phyloP scores from a whole-genome alignment of 345 rosid species.

The Streptanthus diversifolius region DNA sequence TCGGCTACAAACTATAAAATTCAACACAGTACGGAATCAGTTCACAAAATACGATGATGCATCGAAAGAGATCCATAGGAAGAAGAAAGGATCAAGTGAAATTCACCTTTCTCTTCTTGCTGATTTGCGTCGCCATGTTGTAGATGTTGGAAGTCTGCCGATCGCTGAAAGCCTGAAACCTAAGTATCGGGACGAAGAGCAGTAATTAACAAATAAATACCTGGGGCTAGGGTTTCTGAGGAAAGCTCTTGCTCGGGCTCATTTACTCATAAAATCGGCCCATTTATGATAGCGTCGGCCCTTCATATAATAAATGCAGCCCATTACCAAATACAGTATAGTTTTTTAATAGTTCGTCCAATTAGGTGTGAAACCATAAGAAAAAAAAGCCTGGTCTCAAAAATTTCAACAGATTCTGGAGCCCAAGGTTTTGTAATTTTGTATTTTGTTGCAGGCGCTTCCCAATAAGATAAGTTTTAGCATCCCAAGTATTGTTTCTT shows the following conservation, averaged over 20 bases:
- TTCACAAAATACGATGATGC: neutral
- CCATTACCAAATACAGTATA: neutral
- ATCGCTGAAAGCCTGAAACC: neutral
- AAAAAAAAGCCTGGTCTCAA: neutral
- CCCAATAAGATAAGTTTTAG: conserved; percentile 7
- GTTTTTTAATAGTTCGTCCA: neutral
- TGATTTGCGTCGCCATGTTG: conserved; percentile 63
- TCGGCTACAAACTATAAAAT: conserved; percentile 65
- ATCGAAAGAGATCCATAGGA: neutral
- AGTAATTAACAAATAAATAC: neutral
- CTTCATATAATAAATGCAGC: neutral
- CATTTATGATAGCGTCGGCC: neutral
- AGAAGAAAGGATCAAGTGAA: neutral
- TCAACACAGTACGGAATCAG: neutral
- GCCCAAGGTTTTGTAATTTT: neutral
- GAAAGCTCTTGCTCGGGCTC: neutral
- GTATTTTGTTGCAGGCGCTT: neutral
- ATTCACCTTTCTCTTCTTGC: conserved; percentile 70
- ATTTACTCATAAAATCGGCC: neutral
- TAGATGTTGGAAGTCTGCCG: neutral
- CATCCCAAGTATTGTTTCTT: neutral
- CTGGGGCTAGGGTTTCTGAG: neutral
- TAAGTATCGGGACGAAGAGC: neutral
- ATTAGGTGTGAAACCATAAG: neutral
- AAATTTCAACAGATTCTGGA: neutral